These are phyloP conservation scores for Marasmius tenuissimus DNA, from an alignment of 1,284 basidiomycete species.

Conservation along the genomic window DNA sequence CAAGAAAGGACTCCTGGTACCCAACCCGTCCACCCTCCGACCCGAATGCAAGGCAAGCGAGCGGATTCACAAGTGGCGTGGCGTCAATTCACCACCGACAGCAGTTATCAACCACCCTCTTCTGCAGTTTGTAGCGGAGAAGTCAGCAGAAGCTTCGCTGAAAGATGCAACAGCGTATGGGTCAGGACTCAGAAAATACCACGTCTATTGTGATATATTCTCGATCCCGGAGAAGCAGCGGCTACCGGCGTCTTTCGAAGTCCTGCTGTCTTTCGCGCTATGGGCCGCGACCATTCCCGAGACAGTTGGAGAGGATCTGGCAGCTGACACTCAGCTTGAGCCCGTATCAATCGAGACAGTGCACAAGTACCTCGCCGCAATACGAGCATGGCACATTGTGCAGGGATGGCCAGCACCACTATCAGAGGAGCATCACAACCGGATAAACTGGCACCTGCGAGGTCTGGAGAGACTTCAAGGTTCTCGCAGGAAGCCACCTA, in stretches of 20 bases:
- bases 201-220: conserved; percentile 37
- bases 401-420: conserved; percentile 28
- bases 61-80: too few species aligned
- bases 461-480: neutral
- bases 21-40: too few species aligned
- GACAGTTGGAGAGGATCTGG: neutral
- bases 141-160: conserved; percentile 26
- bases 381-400: conserved; percentile 29
- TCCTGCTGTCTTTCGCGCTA: conserved; percentile 33
- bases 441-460: neutral
- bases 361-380: conserved; percentile 24
- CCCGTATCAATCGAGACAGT: conserved; percentile 19
- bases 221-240: conserved; percentile 28
- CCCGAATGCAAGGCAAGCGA: too few species aligned
- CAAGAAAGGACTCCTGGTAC: too few species aligned
- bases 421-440: neutral
- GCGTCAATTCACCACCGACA: too few species aligned
- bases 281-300: conserved; percentile 29
- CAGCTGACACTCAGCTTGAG: conserved; percentile 18
- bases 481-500: neutral
- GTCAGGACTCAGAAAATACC: conserved; percentile 35
- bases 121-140: conserved; percentile 18
- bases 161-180: conserved; percentile 26
- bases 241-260: conserved; percentile 28
- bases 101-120: too few species aligned